Base-by-base conservation (phyloP, 2,329 filamentous ascomycete genomes). In the Diaporthe destruens region DNA sequence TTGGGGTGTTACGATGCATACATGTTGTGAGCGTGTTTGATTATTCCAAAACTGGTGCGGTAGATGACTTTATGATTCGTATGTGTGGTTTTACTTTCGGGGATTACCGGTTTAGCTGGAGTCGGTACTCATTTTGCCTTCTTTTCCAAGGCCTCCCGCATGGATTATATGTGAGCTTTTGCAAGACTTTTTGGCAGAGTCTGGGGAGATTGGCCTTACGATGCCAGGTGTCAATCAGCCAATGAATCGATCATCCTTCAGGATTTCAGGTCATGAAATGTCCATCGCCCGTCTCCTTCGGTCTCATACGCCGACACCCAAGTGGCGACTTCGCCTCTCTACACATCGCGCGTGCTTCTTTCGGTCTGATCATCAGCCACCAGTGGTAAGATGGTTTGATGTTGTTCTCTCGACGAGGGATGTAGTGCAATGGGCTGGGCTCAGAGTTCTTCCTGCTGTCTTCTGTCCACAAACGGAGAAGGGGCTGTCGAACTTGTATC, bases 11-110 rank as follows among this genome's bases (percentile, higher is more conserved):
- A 14, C 42, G 51, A 23, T 51, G 61, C 61, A 65, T 65, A 51
- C 23, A 36, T 23, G 25, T 65, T 36, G 29, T 65, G 61, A 65
- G 61, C 61, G 61, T 65, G 61, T 65, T 51, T 34, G 11, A 18
- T 23, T 51, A 36, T 34, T 16, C 3, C 39, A 65, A 51, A 23
- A 34, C 2, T 36, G 16, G 44, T 44, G 29, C 12, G 61, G 44
- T 51, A 25, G 39, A 65, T 16, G 42, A 51, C 42, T 65, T 36
- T 2, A 51, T 39, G 29, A 51, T 18, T 18, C 39, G 16, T 7
- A 20, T 36, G 61, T 36, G 61, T n/a, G 44, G 18, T 47, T 8
- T 51, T 65, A 36, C 25, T 29, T 65, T 25, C n/a, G 9, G 47
- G n/a, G 20, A 4, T 16, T 2, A 1, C n/a, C 12, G 47, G 47